These are phyloP conservation scores for Capronia americana DNA, from an alignment of 2,329 filamentous ascomycete genomes.

Conservation along the genomic window DNA sequence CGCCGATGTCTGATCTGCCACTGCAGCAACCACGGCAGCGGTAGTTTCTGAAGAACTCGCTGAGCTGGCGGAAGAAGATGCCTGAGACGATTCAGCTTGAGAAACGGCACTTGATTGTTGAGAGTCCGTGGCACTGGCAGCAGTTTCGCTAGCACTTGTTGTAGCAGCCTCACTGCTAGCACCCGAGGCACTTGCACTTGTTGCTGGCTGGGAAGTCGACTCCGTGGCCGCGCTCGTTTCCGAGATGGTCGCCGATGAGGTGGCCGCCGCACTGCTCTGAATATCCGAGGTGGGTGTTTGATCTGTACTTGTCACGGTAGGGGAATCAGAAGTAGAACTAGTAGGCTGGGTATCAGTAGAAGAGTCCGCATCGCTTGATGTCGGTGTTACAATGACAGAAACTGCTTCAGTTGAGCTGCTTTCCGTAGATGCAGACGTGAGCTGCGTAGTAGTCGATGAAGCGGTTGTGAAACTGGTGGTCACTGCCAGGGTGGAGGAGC, in stretches of 20 bases:
- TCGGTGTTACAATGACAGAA: neutral
- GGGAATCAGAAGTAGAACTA: neutral
- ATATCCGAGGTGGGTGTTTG: neutral
- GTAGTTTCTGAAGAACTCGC: conserved; percentile 8
- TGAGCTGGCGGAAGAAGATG: neutral
- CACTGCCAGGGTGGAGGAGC: neutral
- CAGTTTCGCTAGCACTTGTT: neutral
- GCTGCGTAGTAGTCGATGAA: neutral
- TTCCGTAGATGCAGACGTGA: neutral
- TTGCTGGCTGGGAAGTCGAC: neutral
- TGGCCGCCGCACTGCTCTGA: neutral
- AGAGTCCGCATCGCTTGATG: neutral
- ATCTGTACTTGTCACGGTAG: neutral
- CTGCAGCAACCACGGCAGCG: neutral
- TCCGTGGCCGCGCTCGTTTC: conserved; percentile 1
- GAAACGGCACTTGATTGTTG: neutral
- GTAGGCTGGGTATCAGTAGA: neutral
- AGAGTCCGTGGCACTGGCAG: neutral
- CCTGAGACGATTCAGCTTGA: neutral
- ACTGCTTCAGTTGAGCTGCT: neutral
- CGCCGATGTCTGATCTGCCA: neutral
- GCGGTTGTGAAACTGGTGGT: neutral
- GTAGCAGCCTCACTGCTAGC: neutral
- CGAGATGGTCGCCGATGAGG: neutral
- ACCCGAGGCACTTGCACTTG: neutral